phyloP scores from a whole-genome alignment of 2,329 filamentous ascomycete species.

The Penicillium hordei region DNA sequence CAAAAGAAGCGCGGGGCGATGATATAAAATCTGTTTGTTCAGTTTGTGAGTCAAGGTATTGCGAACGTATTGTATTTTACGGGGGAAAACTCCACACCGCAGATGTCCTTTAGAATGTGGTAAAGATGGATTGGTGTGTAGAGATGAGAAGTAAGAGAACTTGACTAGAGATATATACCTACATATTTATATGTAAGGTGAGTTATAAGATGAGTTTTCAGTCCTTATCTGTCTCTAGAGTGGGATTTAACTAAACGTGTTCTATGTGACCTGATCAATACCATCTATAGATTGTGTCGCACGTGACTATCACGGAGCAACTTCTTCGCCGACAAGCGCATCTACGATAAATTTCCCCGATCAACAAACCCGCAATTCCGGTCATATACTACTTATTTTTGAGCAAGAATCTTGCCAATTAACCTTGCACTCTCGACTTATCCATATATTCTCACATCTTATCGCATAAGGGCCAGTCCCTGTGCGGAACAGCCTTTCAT shows the following conservation, averaged over 20 bases:
- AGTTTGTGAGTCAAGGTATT: slow-evolving; percentile 14
- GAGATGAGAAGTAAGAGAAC: neutral
- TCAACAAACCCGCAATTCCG: slow-evolving; percentile 16
- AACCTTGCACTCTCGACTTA: neutral
- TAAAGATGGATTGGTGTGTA: neutral
- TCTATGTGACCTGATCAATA: neutral
- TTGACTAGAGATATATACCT: neutral
- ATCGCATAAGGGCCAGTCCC: slow-evolving; percentile 18
- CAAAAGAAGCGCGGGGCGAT: slow-evolving; percentile 25
- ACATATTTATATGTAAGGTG: too few relatives aligned
- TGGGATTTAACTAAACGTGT: neutral
- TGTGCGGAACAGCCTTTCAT: slow-evolving; percentile 26
- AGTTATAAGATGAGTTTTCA: too few relatives aligned
- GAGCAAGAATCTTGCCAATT: neutral
- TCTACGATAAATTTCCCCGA: slow-evolving; percentile 27
- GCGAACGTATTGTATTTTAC: slow-evolving; percentile 8
- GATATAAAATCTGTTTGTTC: slow-evolving; percentile 24
- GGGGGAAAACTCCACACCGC: neutral
- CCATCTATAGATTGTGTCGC: slow-evolving; percentile 4
- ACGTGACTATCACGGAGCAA: slow-evolving; percentile 31
- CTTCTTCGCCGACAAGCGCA: slow-evolving; percentile 24
- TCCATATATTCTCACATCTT: neutral
- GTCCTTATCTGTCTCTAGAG: neutral
- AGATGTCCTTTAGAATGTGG: neutral
- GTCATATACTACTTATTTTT: slow-evolving; percentile 4